Percentiles rank a stretch among this genome's conserved stretches.
phyloP scores from a whole-genome alignment of 2,329 filamentous ascomycete genomes.

The Fusarium poae region DNA sequence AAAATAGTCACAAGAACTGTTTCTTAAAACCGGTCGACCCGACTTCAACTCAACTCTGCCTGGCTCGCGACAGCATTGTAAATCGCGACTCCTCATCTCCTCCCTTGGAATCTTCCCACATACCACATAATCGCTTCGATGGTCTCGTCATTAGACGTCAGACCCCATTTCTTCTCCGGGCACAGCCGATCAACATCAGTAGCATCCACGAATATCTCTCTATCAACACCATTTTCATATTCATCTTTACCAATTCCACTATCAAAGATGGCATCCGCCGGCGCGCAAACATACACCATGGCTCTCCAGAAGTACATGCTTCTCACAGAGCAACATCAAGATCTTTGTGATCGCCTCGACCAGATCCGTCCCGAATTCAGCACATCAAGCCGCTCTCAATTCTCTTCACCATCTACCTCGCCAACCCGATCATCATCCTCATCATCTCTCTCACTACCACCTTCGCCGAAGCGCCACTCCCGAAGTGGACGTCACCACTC shows the following conservation, averaged over 20 bases:
- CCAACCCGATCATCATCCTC: conserved; percentile 64
- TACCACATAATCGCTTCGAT: conserved; percentile 48
- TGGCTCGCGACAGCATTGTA: conserved; percentile 29
- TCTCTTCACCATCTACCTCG: conserved; percentile 70
- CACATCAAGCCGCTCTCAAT: conserved; percentile 53
- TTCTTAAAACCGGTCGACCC: conserved; percentile 5
- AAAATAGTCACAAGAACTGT: conserved; percentile 22
- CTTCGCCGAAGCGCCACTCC: conserved; percentile 63
- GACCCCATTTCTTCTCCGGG: conserved; percentile 47
- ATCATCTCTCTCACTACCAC: conserved; percentile 62
- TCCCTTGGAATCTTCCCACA: conserved; percentile 4
- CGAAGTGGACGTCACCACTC: conserved; percentile 49
- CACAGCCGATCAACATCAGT: conserved; percentile 45
- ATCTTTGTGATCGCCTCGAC: conserved; percentile 64
- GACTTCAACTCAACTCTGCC: neutral
- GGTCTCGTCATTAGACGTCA: conserved; percentile 52
- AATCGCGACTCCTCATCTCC: conserved; percentile 14
- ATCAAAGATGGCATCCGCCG: conserved; percentile 49
- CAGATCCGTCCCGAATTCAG: conserved; percentile 61
- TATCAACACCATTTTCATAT: conserved; percentile 16
- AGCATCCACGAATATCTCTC: conserved; percentile 25
- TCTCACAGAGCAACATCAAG: conserved; percentile 67
- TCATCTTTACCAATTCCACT: conserved; percentile 8
- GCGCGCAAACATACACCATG: conserved; percentile 57
- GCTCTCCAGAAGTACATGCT: conserved; percentile 68